Percentiles rank a stretch among this genome's conserved stretches.
These are phyloP conservation scores for Paraglomus brasilianum DNA, from an alignment of 192 early-diverging fungal genomes.

Conservation along the genomic window DNA sequence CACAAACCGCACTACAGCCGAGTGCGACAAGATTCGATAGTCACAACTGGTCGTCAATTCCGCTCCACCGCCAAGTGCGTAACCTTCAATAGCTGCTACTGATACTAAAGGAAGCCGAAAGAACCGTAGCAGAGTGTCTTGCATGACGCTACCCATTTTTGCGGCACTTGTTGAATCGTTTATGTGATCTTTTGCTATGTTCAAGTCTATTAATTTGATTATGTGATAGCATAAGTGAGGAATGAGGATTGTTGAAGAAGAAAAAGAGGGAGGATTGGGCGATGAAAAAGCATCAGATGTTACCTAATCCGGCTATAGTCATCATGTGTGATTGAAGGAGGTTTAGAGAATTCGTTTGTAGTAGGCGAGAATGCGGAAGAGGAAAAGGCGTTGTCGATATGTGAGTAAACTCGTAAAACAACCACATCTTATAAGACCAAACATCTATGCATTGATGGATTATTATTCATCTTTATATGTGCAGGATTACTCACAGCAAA, in stretches of 20 bases:
- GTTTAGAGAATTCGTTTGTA: background rate
- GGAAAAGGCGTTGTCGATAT: background rate
- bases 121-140: conserved; percentile 55
- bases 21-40: conserved; percentile 44
- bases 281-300: background rate
- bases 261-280: background rate
- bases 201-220: conserved; percentile 44
- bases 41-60: conserved; percentile 64
- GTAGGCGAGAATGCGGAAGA: background rate
- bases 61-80: conserved; percentile 68
- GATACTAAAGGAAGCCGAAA: conserved; percentile 55
- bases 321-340: background rate
- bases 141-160: conserved; percentile 59
- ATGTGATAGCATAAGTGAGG: no score
- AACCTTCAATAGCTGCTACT: conserved; percentile 58
- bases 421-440: background rate
- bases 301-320: background rate
- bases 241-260: background rate
- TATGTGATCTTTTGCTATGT: conserved; percentile 48
- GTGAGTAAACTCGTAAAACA: no score
- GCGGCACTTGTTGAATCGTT: conserved; percentile 38
- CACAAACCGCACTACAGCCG: background rate
- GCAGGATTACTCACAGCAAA: conserved; percentile 34
- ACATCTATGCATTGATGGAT: background rate
- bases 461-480: conserved; percentile 18